phyloP scores from a whole-genome alignment of 257 asterid genomes.

The Solanum appendiculatum region DNA sequence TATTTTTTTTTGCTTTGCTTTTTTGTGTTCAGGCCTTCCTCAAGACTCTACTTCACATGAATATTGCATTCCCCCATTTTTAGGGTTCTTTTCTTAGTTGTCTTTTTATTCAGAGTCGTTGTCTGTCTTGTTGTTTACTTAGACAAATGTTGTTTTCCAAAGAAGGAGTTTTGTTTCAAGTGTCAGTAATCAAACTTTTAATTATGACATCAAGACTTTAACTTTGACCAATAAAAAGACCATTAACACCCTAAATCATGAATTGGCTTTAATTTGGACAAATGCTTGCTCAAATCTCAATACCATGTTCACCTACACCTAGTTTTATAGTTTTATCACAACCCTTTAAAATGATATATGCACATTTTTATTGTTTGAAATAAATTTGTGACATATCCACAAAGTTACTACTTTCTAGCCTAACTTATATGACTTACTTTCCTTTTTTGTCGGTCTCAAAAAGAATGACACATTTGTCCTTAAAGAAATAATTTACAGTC shows the following conservation, averaged over 20 bases:
- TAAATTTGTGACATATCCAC: neutral
- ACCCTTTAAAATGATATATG: neutral
- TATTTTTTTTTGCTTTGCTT: neutral
- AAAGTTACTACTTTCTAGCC: neutral
- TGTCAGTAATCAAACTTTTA: neutral
- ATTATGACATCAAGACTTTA: neutral
- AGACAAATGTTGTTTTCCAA: neutral
- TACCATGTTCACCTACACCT: neutral
- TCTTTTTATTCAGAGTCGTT: neutral
- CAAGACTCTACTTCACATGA: conserved; percentile 3
- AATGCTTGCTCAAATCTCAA: neutral
- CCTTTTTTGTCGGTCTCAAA: no score
- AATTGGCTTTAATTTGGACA: neutral
- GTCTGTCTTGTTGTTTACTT: neutral
- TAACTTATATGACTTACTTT: no score
- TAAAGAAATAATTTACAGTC: no score
- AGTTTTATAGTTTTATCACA: neutral
- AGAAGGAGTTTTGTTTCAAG: neutral
- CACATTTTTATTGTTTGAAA: no score
- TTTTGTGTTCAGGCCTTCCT: neutral
- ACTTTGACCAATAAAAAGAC: neutral
- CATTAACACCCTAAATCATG: neutral
- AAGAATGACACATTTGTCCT: no score
- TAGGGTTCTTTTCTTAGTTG: neutral
- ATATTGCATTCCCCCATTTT: neutral